Base-by-base conservation (phyloP, 805 yeast genomes). In the Saturnispora kantuleensis region DNA sequence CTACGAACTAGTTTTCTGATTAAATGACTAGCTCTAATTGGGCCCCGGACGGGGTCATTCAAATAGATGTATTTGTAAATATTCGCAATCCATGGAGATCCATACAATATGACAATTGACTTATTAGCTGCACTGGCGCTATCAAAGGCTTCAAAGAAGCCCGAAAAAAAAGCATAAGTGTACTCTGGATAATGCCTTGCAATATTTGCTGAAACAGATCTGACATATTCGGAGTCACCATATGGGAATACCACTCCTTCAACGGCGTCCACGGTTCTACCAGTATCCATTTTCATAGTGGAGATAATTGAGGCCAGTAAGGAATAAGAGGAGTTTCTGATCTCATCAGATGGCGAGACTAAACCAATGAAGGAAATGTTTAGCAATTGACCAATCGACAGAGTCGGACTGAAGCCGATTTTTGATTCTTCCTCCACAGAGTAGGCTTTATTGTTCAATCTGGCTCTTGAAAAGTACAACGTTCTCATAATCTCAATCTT, bases 81-180 rank as follows among this genome's bases (percentile, higher is more conserved):
- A 52, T 85, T 82, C 18, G 72, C 72, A 12, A 83, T 68, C 95
- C 95, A 87, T 2, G 93, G 89, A 0, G 83, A 67, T 10, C 79
- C 64, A 54, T 78, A 79, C 15, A 68, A 67, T 1, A 77, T 70
- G 45, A 70, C 63, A n/a, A 67, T 52, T 40, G 67, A 56, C 56
- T 64, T 46, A 34, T 65, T 66, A 7, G 58, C 64, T 0, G 44
- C 47, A 0, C 65, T 60, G 16, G 71, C 53, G 39, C 60, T 63
- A 2, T 68, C 75, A 47, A 70, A 72, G 1, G 83, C 77, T 33
- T 65, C 66, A 57, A 79, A 73, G 51, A 73, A 71, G 0, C 74
- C 71, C 16, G 49, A 50, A 18, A 75, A 50, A 46, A 84, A 75
- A 38, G 80, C 73, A 47, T 71, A 71, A 0, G 95, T 75, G 53